Evolutionary conservation across 352 stramenopile genomes (phyloP), one percentile per base, ranked within the genome.

Genomic region (Phytophthora aleatoria): DNA sequence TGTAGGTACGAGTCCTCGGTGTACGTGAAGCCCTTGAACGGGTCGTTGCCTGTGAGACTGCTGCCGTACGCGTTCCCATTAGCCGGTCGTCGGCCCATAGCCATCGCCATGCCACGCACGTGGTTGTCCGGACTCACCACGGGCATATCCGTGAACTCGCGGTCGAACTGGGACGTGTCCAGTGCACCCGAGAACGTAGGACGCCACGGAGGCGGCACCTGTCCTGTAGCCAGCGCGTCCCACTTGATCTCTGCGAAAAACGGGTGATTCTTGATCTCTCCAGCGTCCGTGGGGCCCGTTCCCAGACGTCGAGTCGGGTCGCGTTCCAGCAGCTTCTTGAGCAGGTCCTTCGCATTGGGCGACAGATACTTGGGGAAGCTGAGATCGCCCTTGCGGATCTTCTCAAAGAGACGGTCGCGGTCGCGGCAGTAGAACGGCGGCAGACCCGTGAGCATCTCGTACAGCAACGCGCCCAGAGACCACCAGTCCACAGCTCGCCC

Each of bases 401-500:
- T 99, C 60, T 99, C 91, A 69, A 99, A 99, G 28, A 99, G 78
- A 62, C 94, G 92, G 57, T 99, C 92, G 12, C 97, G 89, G 73
- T 99, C 95, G 57, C 92, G 82, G 76, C 89, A 97, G 73, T 99
- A 99, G 71, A 99, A 99, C 31, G 84, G 86, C 28, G 85, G 81
- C 24, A 91, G 57, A 1, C 84, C 86, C 35, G 85, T 93, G 15
- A 95, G 74, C 81, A 95, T 92, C 52, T 93, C 85, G 61, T 91
- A 95, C 3, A 93, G 71, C 16, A 99, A 67, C 11, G 92, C 92
- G 15, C 93, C 94, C 3, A 98, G 86, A 15, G 86, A 97, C 97
- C 97, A 99, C 96, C 96, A 99, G 76, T 99, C 97, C 15, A 99
- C 97, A 1, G 97, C 97, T 44, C 94, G 89, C 27, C 97, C 97